Evolutionary conservation across 192 early-diverging fungal genomes (phyloP).

Genomic region (Umbelopsis ramanniana): DNA sequence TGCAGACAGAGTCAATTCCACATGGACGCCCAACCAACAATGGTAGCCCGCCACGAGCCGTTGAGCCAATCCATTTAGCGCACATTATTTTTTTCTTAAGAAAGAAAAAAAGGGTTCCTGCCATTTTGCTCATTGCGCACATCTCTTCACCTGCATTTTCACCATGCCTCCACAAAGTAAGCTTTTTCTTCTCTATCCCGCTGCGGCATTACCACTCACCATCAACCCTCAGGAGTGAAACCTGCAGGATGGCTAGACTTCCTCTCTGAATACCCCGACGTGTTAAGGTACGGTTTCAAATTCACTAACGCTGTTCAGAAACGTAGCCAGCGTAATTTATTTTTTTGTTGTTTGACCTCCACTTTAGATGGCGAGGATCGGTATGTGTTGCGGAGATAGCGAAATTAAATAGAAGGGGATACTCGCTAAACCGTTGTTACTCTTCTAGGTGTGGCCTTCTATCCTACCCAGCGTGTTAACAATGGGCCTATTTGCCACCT

Average conservation of each 20-base stretch:
- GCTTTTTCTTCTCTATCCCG: too few species aligned
- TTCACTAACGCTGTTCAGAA: not conserved
- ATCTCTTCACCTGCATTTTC: too few species aligned
- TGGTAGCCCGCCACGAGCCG: not conserved
- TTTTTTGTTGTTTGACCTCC: not conserved
- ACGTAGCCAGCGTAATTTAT: not conserved
- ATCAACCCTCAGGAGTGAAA: too few species aligned
- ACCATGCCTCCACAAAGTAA: too few species aligned
- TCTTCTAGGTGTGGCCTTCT: constrained; percentile 18
- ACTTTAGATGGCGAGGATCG: constrained; percentile 10
- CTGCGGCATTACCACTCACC: too few species aligned
- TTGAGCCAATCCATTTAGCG: not conserved
- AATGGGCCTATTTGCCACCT: constrained; percentile 10
- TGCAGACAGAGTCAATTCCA: not conserved
- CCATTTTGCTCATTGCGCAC: not conserved
- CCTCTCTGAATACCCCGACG: constrained; percentile 1
- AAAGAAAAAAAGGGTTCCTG: not conserved
- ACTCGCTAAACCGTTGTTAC: not conserved
- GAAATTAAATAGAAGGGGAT: too few species aligned
- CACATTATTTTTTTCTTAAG: not conserved
- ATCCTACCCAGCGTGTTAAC: constrained; percentile 17
- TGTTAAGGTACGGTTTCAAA: constrained; percentile 4
- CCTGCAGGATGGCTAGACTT: not conserved
- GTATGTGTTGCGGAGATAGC: not conserved
- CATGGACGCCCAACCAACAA: not conserved